Evolutionary conservation across 768 basidiomycete species (phyloP).

Genomic region (Tricholoma bakamatsutake): DNA sequence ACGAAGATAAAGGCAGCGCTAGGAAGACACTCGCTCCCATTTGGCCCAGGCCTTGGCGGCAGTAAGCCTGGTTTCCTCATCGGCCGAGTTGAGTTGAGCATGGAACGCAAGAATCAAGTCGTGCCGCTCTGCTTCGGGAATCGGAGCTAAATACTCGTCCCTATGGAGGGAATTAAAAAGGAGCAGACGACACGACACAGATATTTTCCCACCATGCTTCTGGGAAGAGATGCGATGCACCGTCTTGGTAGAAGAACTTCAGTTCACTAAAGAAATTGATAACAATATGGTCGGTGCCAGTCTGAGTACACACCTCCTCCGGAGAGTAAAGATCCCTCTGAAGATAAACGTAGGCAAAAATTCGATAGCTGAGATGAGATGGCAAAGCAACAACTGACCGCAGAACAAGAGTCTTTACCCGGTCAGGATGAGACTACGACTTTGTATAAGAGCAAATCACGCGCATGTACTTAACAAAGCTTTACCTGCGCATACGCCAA

Average conservation of each 20-base stretch:
- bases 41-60: constrained; percentile 87
- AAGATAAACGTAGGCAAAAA: neutral
- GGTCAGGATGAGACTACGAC: constrained; percentile 68
- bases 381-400: constrained; percentile 36
- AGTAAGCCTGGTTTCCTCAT: constrained; percentile 54
- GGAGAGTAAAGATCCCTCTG: constrained; percentile 85
- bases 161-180: constrained; percentile 29
- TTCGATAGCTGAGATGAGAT: neutral
- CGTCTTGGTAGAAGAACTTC: constrained; percentile 89
- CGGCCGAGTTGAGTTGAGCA: constrained; percentile 63
- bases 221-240: constrained; percentile 76
- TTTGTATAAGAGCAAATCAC: neutral
- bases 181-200: neutral
- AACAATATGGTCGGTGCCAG: neutral
- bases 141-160: constrained; percentile 78
- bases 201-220: constrained; percentile 65
- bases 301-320: constrained; percentile 51
- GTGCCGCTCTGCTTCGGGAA: constrained; percentile 72
- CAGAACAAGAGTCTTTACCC: constrained; percentile 72
- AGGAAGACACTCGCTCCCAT: constrained; percentile 67
- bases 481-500: constrained; percentile 79
- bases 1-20: neutral
- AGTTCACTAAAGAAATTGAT: constrained; percentile 50
- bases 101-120: constrained; percentile 87
- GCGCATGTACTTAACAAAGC: neutral